Conservation (phyloP, 179 eudicot species). For the Spinacia oleracea region DNA sequence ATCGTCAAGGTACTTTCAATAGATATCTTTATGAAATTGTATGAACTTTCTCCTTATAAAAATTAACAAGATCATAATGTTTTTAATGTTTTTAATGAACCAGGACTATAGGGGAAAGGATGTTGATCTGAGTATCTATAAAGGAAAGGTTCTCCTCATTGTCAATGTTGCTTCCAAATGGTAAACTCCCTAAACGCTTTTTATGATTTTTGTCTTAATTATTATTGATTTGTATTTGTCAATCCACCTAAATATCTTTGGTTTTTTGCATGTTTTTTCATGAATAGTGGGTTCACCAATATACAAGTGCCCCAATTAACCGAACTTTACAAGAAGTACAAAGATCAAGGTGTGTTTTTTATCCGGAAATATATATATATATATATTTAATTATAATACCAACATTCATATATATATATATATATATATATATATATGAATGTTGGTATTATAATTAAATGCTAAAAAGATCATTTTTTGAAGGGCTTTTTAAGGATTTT, state of each 20-base stretch:
- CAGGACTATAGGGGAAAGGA: constrained; percentile 66
- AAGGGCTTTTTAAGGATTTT: no score
- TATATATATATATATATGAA: no score
- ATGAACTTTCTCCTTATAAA: background rate
- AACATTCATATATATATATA: no score
- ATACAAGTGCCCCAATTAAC: constrained; percentile 69
- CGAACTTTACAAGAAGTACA: constrained; percentile 62
- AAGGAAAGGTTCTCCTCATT: constrained; percentile 74
- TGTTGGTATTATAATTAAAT: no score
- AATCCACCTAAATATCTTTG: no score
- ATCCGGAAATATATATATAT: no score
- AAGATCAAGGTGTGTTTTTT: constrained; percentile 51
- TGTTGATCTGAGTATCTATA: constrained; percentile 68
- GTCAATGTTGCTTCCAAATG: constrained; percentile 94
- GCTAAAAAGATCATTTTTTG: no score
- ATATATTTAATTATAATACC: no score
- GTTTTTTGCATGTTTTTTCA: constrained; percentile 10
- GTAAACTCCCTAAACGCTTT: constrained; percentile 28
- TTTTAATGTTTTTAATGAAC: constrained; percentile 19
- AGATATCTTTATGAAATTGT: background rate
- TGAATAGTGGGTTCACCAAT: constrained; percentile 64
- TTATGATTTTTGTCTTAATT: background rate
- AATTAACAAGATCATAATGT: background rate
- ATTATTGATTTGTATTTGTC: no score
- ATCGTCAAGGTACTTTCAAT: constrained; percentile 53